Base-by-base conservation (phyloP, 768 basidiomycete species). In the Tremella yokohamensis region DNA sequence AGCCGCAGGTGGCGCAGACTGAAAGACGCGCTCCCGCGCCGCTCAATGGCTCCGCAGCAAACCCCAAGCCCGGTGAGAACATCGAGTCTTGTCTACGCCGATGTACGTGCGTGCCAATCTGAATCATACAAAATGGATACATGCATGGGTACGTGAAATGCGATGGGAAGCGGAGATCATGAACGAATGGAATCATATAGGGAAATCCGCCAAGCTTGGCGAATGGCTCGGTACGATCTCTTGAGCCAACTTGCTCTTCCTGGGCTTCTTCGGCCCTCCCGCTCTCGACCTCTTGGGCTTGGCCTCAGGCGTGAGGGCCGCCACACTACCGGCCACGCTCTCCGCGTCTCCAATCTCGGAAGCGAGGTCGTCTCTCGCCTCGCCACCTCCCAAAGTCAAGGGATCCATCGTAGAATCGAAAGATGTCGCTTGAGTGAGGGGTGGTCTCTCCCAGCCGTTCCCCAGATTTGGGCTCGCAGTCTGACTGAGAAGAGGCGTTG, bases 231-330 rank as follows among this genome's bases (percentile, higher is more conserved):
- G 62, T 11, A 62, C 53, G n/a, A 72, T 65, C 60, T 72, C 70
- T 45, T 72, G 65, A n/a, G 59, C 68, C 48, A 72, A 52, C 44
- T 69, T 69, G 16, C 59, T 62, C 39, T 72, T 72, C 40, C 65
- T 63, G 2, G 65, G 70, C 45, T 64, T 60, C 39, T 64, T 64
- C 25, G 45, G 19, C 18, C 38, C 42, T 13, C 34, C 34, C 20
- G 39, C 34, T 45, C 22, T 54, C 18, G 39, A 13, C 24, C 25
- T 50, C 9, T 50, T 50, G 8, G 24, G 18, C 24, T 29, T 50
- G 19, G n/a, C n/a, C 2, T 34, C 26, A 3, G 26, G 12, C 19
- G 45, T 40, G 25, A 55, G 47, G 19, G 53, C 40, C 20, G 52
- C 42, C 19, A 37, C 45, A n/a, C 52, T 55, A 18, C 59, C 56